Evolutionary conservation across 768 basidiomycete species (phyloP).

Genomic region (Pulveroboletus sp.): DNA sequence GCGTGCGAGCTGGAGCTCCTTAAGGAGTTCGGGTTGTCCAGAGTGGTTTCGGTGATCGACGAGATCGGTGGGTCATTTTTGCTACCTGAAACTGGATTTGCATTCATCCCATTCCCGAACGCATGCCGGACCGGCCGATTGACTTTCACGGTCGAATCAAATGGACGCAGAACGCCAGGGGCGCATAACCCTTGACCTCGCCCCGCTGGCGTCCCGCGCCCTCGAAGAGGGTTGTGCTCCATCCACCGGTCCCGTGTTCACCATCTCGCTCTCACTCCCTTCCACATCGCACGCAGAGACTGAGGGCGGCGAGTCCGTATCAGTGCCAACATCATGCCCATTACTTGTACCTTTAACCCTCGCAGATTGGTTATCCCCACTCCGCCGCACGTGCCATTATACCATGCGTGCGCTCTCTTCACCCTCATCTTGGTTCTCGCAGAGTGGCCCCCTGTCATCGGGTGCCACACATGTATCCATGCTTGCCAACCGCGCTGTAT

Average conservation of each 20-base stretch:
- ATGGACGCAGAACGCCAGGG: slow-evolving; percentile 28
- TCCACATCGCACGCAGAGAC: background rate
- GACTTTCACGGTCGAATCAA: no score
- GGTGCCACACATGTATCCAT: slow-evolving; percentile 12
- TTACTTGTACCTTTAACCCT: no score
- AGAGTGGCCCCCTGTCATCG: no score
- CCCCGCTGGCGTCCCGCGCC: slow-evolving; percentile 42
- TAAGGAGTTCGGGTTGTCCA: slow-evolving; percentile 42
- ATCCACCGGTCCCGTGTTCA: slow-evolving; percentile 30
- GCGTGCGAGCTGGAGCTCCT: slow-evolving; percentile 40
- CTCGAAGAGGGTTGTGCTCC: slow-evolving; percentile 37
- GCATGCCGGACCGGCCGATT: no score
- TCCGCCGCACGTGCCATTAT: slow-evolving; percentile 49
- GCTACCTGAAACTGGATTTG: no score
- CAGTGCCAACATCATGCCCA: background rate
- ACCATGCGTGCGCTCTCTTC: slow-evolving; percentile 44
- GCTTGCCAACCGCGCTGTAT: slow-evolving; percentile 25
- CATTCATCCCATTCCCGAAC: no score
- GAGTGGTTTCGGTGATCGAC: slow-evolving; percentile 46
- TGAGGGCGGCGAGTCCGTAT: background rate
- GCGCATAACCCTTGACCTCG: slow-evolving; percentile 45
- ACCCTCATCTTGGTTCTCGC: no score
- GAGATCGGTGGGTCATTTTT: slow-evolving; percentile 21
- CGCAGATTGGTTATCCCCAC: slow-evolving; percentile 44
- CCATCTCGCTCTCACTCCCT: slow-evolving; percentile 37